Percentiles rank a stretch among this genome's conserved stretches.
These are phyloP conservation scores for Balamuthia mandrillaris DNA, from an alignment of 208 protist genomes.

Conservation along the genomic window DNA sequence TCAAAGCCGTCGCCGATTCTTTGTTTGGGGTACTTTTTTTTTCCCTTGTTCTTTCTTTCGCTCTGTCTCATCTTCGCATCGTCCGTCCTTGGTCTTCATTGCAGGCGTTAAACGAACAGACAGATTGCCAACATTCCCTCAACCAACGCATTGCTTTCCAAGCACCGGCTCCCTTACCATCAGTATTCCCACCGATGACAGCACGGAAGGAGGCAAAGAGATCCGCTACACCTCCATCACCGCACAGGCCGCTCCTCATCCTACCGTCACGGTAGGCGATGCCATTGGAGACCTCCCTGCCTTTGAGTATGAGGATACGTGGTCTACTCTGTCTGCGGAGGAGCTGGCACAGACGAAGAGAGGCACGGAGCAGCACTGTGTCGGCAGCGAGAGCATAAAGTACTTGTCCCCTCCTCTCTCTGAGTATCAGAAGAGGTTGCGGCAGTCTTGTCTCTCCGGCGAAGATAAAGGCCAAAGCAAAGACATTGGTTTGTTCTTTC, in stretches of 20 bases:
- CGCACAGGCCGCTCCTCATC: background rate
- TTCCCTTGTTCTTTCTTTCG: too few species aligned
- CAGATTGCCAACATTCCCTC: too few species aligned
- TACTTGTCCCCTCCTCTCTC: background rate
- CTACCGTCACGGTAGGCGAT: constrained; percentile 22
- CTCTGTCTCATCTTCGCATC: too few species aligned
- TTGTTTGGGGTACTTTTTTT: constrained; percentile 35
- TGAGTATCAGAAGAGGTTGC: constrained; percentile 25
- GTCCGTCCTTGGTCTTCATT: too few species aligned
- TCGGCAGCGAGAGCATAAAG: background rate
- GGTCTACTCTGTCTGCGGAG: background rate
- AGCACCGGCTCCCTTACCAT: background rate
- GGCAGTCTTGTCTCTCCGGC: too few species aligned
- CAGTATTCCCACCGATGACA: background rate
- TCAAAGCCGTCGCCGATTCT: constrained; percentile 24
- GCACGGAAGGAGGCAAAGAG: background rate
- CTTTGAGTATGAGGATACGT: background rate
- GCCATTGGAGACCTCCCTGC: constrained; percentile 38
- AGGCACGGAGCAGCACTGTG: background rate
- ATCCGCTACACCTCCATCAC: too few species aligned
- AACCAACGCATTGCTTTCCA: background rate
- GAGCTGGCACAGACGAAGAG: background rate
- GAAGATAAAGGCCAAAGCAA: too few species aligned
- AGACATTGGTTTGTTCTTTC: too few species aligned
- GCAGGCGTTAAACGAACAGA: too few species aligned